Conservation (phyloP, 495 filamentous ascomycete species). For the Pseudotulostoma volvatum region DNA sequence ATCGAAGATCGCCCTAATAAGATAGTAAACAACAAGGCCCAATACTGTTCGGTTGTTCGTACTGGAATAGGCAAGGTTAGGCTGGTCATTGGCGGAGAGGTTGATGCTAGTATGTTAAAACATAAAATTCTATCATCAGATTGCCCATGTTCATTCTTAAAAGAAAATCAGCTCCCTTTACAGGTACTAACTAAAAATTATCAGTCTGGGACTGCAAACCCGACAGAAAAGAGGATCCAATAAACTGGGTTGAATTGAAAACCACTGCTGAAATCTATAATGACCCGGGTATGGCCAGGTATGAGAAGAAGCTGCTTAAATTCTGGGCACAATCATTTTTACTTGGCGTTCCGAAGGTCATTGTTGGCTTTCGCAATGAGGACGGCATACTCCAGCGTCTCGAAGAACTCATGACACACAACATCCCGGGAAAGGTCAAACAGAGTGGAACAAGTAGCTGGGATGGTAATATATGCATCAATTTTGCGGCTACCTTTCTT, state of each 20-base stretch:
- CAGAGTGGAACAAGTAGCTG: constrained; percentile 46
- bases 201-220: constrained; percentile 76
- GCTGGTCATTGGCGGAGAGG: constrained; percentile 80
- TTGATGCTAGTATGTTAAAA: constrained; percentile 65
- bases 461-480: constrained; percentile 85
- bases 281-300: constrained; percentile 50
- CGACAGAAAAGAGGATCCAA: constrained; percentile 40
- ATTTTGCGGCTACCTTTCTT: constrained; percentile 62
- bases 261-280: constrained; percentile 55
- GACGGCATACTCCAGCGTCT: constrained; percentile 53
- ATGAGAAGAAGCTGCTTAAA: constrained; percentile 78
- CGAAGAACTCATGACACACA: constrained; percentile 61
- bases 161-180: not conserved
- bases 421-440: constrained; percentile 58
- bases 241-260: constrained; percentile 92
- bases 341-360: constrained; percentile 77
- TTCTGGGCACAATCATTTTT: constrained; percentile 97
- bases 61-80: constrained; percentile 61
- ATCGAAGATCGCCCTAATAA: constrained; percentile 61
- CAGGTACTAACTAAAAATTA: constrained; percentile 1
- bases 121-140: not conserved
- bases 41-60: constrained; percentile 85
- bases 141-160: constrained; percentile 1
- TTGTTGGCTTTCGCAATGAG: constrained; percentile 70
- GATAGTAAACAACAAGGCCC: constrained; percentile 69